Conservation (phyloP, 2,329 filamentous ascomycete species). For the Penicillium sp. region DNA sequence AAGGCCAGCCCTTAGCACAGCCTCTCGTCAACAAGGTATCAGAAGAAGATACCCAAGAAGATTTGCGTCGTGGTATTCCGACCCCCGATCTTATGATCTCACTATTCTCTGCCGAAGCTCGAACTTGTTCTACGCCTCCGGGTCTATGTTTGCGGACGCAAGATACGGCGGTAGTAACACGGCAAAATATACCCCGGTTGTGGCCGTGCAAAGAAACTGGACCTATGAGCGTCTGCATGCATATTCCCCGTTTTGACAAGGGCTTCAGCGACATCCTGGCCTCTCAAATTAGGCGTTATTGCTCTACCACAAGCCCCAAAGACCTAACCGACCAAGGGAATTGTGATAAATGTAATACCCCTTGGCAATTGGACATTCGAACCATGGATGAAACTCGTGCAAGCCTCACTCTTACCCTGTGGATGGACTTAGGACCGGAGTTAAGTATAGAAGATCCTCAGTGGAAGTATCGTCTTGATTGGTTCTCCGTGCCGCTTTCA, state of each 20-base stretch:
- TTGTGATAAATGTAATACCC: slow-evolving; percentile 9
- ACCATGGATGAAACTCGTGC: slow-evolving; percentile 2
- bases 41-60: background rate
- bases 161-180: slow-evolving; percentile 1
- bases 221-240: background rate
- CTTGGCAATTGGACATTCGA: slow-evolving; percentile 8
- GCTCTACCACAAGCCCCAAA: background rate
- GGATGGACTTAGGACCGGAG: slow-evolving; percentile 12
- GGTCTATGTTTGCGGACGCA: slow-evolving; percentile 9
- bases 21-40: background rate
- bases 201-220: background rate
- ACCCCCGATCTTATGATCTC: background rate
- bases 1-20: background rate
- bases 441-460: background rate
- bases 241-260: background rate
- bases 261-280: background rate
- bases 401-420: slow-evolving; percentile 9
- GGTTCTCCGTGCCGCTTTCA: background rate
- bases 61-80: too few species aligned
- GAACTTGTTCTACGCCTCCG: slow-evolving; percentile 6
- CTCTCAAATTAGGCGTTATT: slow-evolving; percentile 3
- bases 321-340: slow-evolving; percentile 1
- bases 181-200: slow-evolving; percentile 1
- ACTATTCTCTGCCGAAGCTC: slow-evolving; percentile 9
- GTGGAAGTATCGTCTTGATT: background rate